Base-by-base conservation (phyloP, 495 filamentous ascomycete species). In the Penicillium samsonianum region DNA sequence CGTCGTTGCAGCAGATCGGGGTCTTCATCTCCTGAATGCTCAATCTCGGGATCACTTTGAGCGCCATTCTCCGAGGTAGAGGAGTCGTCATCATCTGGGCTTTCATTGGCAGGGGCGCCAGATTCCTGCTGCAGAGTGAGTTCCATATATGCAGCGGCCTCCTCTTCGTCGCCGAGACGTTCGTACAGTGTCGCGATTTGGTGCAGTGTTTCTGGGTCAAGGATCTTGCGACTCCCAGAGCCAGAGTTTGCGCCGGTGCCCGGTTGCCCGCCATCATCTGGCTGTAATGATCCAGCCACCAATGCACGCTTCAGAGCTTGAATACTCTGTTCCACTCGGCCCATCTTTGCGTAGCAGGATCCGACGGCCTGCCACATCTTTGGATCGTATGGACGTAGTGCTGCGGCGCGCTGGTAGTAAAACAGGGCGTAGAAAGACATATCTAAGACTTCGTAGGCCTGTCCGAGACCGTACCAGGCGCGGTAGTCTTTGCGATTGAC, bases 331-430 rank as follows among this genome's bases (percentile, higher is more conserved):
- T 83, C 78, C 19, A 90, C 75, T 35, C 90, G 85, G 30, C 83
- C 86, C 83, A 96, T 92, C 63, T 90, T 91, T 46, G 91, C 87
- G 51, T 94, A 89, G 68, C 94, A 98, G 20, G 83, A 86, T 17
- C 90, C 95, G 38, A 99, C 91, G 0, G 95, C 95, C 73, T 92
- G 87, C 95, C 95, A 99, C 92, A 99, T 96, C 69, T 96, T 96
- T 0, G 91, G 88, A 62, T 99, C 95, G 78, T 90, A 96, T 1
- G 94, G 91, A 9, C 90, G 82, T 4, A 98, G 79, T 10, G 90
- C 90, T 1, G 95, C 93, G 1, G 94, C 94, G 49, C 92, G 91
- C 64, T 99, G 93, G 76, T 94, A 97, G 73, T 99, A 99, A 82
- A 91, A 98, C 1, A 98, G 78, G 5, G 92, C 90, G 70, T 99